Conservation (phyloP, 306 rosid species). For the Cucurbita ficifolia region DNA sequence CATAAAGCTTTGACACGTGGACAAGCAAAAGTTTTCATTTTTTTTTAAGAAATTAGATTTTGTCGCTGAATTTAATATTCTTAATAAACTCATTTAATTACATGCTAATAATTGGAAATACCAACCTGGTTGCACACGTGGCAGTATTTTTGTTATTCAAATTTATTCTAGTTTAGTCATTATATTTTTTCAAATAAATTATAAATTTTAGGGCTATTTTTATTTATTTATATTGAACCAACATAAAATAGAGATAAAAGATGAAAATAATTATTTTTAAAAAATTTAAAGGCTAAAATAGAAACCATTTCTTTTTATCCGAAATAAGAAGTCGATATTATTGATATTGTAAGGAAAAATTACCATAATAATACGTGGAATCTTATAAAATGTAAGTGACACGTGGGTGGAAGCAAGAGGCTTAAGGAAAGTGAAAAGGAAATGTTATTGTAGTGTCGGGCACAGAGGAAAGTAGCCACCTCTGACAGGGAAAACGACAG, state of each 20-base stretch:
- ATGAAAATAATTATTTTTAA: no score
- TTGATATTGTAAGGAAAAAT: no score
- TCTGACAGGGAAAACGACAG: conserved; percentile 10
- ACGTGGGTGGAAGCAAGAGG: neutral
- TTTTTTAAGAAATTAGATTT: neutral
- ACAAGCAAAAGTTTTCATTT: neutral
- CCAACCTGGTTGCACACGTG: neutral
- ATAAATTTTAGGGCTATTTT: no score
- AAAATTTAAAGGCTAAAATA: no score
- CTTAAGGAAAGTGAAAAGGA: neutral
- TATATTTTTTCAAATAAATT: no score
- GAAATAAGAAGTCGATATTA: no score
- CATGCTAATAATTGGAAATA: neutral
- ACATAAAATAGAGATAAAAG: no score
- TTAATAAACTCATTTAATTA: neutral
- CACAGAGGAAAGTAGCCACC: neutral
- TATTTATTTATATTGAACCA: no score
- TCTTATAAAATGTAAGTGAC: neutral
- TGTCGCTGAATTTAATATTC: neutral
- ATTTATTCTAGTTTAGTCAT: no score
- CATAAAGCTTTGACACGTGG: neutral
- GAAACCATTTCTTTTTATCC: no score
- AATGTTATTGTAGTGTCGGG: neutral
- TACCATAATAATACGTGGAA: neutral
- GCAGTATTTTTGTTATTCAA: neutral